Base-by-base conservation (phyloP, 2,329 filamentous ascomycete species). In the Hirsutella minnesotensis region DNA sequence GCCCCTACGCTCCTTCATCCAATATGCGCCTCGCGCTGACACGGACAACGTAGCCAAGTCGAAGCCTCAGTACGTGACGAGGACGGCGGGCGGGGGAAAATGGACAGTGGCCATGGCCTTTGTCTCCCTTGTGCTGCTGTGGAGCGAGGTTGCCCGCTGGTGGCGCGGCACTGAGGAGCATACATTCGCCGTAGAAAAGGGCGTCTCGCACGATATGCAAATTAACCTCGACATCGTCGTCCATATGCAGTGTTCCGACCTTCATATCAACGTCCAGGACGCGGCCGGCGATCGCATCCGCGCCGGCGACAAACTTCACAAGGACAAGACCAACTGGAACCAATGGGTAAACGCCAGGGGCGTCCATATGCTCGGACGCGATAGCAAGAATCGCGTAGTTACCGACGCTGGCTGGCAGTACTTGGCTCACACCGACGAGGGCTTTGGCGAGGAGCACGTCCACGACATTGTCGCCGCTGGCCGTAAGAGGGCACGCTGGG, bases 231-330 rank as follows among this genome's bases (percentile, higher is more conserved):
- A 98, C 64, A 72, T 94, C n/a, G 86, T 96, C 5, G 73, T 98
- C 39, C 74, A 74, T 41, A 98, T 98, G 92, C 69, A 73, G 53
- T 98, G 92, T 69, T 67, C 73, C 44, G 83, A 94, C 58, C 67
- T 98, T n/a, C 86, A 95, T 66, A 72, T 98, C 63, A 96, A 98
- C 65, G 89, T 98, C 40, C 92, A 96, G 68, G 92, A 98, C 62
- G 89, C 90, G 2, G 79, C 87, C 0, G 89, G 92, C 41, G 92
- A 98, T 62, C 81, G 86, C 49, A 94, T 96, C 54, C 73, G 94
- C 24, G 92, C 92, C 3, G 85, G 77, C 4, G 72, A 81, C 31
- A 70, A 81, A 49, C 70, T 98, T 47, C 72, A 76, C 49, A 81
- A 78, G 55, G 87, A 95, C 54, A 67, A 76, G 15, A 96, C 92